Conservation (phyloP, 495 filamentous ascomycete genomes). For the Glarea lozoyensis region DNA sequence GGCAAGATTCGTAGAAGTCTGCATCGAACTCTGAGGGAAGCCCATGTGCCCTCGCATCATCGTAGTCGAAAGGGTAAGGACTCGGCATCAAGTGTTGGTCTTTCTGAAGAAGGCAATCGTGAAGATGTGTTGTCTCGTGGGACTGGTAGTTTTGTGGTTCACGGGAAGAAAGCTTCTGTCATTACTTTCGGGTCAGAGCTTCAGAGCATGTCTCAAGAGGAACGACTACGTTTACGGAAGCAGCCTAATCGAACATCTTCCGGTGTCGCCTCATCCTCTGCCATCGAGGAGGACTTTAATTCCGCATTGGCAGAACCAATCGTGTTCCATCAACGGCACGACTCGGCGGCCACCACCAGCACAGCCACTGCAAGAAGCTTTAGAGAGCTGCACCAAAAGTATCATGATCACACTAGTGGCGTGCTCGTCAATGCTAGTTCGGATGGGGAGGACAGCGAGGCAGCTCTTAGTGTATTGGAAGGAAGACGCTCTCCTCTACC, state of each 20-base stretch:
- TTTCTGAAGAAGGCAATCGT: constrained; percentile 53
- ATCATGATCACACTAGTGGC: constrained; percentile 28
- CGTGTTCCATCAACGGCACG: constrained; percentile 34
- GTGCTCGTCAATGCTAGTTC: constrained; percentile 32
- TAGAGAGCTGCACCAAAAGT: constrained; percentile 35
- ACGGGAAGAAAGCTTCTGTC: constrained; percentile 96
- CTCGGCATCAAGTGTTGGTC: constrained; percentile 49
- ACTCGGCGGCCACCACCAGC: constrained; percentile 43
- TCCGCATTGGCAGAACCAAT: constrained; percentile 26
- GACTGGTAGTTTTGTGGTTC: constrained; percentile 84
- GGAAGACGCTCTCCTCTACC: constrained; percentile 44
- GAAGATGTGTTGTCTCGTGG: constrained; percentile 66
- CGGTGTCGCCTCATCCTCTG: constrained; percentile 1
- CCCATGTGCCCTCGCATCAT: constrained; percentile 54
- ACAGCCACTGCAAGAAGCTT: constrained; percentile 48
- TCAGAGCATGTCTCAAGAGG: constrained; percentile 71
- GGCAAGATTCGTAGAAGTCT: constrained; percentile 68
- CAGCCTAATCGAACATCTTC: constrained; percentile 16
- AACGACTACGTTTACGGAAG: constrained; percentile 45
- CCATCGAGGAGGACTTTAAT: constrained; percentile 28
- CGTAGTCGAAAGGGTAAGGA: constrained; percentile 71
- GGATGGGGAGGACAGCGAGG: constrained; percentile 46
- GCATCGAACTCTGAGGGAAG: constrained; percentile 87
- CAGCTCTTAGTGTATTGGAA: constrained; percentile 45
- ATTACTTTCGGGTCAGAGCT: constrained; percentile 91